Evolutionary conservation across 768 basidiomycete species (phyloP).

Genomic region (Boletus edulis): DNA sequence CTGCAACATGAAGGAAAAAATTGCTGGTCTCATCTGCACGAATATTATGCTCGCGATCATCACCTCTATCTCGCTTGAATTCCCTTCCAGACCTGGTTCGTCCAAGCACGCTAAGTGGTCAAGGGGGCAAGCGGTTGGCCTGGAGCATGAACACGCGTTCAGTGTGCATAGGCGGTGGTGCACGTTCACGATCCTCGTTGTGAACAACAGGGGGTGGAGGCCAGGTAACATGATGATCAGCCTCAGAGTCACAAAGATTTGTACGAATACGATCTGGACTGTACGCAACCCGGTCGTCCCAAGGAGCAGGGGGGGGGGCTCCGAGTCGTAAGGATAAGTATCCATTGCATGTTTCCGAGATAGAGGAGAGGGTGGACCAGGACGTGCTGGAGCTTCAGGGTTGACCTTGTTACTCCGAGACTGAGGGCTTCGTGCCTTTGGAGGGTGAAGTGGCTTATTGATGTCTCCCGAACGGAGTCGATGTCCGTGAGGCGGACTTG

Average conservation of each 20-base stretch:
- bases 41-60: conserved; percentile 17
- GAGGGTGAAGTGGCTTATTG: background rate
- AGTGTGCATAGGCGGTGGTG: conserved; percentile 25
- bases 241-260: conserved; percentile 9
- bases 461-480: conserved; percentile 8
- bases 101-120: conserved; percentile 19
- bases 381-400: conserved; percentile 4
- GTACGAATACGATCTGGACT: conserved; percentile 8
- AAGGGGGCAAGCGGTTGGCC: conserved; percentile 26
- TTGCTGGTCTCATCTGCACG: conserved; percentile 13
- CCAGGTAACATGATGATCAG: background rate
- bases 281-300: conserved; percentile 7
- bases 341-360: conserved; percentile 11
- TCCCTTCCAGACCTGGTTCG: conserved; percentile 14
- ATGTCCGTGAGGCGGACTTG: conserved; percentile 15
- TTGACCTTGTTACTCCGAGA: background rate
- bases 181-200: conserved; percentile 11
- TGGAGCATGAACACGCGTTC: conserved; percentile 32
- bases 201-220: background rate
- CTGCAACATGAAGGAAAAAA: too few species aligned
- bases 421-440: background rate
- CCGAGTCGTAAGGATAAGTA: conserved; percentile 4
- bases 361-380: conserved; percentile 2
- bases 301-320: conserved; percentile 1
- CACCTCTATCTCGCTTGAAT: conserved; percentile 20